Evolutionary conservation across 2,329 filamentous ascomycete species (phyloP).

Genomic region (Neonectria magnoliae): DNA sequence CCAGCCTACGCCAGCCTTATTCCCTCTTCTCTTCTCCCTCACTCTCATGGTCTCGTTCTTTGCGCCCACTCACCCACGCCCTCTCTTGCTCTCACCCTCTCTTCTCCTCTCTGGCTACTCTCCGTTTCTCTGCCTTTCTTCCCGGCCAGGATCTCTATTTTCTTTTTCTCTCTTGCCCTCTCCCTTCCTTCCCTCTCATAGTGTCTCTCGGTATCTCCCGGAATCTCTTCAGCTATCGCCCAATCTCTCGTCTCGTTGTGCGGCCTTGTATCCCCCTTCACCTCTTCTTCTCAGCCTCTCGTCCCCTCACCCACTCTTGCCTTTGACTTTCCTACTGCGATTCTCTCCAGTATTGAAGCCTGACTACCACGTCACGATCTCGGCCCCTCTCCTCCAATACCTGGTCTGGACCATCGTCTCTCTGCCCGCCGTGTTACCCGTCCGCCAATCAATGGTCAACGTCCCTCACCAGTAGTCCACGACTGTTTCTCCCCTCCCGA

Average conservation of each 20-base stretch:
- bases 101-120: not conserved
- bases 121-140: conserved; percentile 10
- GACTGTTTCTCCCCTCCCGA: conserved; percentile 29
- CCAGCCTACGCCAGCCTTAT: conserved; percentile 43
- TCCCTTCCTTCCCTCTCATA: conserved; percentile 9
- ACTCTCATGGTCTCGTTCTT: conserved; percentile 11
- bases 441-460: conserved; percentile 39
- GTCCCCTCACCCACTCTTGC: not conserved
- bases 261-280: conserved; percentile 11
- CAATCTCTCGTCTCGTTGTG: conserved; percentile 22
- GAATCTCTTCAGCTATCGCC: conserved; percentile 24
- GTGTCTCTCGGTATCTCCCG: conserved; percentile 21
- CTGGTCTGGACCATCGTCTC: conserved; percentile 2
- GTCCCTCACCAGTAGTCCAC: conserved; percentile 25
- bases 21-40: conserved; percentile 36
- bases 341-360: not conserved
- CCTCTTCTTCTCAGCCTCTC: conserved; percentile 11
- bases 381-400: conserved; percentile 1
- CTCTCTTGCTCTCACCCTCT: conserved; percentile 20
- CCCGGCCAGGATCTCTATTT: not conserved
- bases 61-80: conserved; percentile 17
- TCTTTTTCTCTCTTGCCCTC: conserved; percentile 20
- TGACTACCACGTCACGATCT: not conserved
- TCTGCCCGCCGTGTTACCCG: conserved; percentile 7
- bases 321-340: conserved; percentile 1